phyloP scores from a whole-genome alignment of 257 asterid species.

The Coffea canephora region DNA sequence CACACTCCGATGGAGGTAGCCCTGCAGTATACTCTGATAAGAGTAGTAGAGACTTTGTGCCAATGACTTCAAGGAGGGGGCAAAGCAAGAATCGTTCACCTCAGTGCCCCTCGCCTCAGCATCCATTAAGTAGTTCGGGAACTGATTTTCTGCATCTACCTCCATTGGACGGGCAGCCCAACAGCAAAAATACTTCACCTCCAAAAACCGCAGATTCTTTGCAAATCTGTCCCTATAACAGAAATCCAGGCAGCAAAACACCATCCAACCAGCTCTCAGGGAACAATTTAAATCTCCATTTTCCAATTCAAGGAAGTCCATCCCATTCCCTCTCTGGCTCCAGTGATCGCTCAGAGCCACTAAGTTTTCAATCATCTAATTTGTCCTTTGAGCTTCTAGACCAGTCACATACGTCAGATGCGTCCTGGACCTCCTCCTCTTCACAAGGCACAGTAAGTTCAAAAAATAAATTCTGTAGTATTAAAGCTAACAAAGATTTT shows the following conservation, averaged over 20 bases:
- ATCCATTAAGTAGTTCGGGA: background rate
- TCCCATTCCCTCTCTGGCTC: slow-evolving; percentile 27
- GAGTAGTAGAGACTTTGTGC: slow-evolving; percentile 12
- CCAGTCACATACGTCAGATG: slow-evolving; percentile 26
- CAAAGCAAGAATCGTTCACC: background rate
- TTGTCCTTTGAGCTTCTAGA: slow-evolving; percentile 31
- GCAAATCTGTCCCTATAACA: slow-evolving; percentile 14
- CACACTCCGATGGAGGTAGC: slow-evolving; percentile 27
- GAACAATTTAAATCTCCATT: slow-evolving; percentile 27
- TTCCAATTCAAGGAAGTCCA: slow-evolving; percentile 25
- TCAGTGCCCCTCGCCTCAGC: background rate
- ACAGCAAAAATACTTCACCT: slow-evolving; percentile 31
- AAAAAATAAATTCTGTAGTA: background rate
- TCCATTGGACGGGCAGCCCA: slow-evolving; percentile 8
- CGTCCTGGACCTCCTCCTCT: slow-evolving; percentile 25
- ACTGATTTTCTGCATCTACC: background rate
- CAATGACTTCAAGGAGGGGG: background rate
- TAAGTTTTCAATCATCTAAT: slow-evolving; percentile 29
- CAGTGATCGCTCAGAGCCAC: slow-evolving; percentile 29
- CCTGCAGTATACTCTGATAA: slow-evolving; percentile 19
- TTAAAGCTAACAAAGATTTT: background rate
- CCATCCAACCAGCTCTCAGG: slow-evolving; percentile 25
- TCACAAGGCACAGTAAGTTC: slow-evolving; percentile 33
- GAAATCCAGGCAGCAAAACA: slow-evolving; percentile 26
- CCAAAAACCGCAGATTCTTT: background rate